Base-by-base conservation (phyloP, 1,139 yeast species). In the Geotrichum australiense region DNA sequence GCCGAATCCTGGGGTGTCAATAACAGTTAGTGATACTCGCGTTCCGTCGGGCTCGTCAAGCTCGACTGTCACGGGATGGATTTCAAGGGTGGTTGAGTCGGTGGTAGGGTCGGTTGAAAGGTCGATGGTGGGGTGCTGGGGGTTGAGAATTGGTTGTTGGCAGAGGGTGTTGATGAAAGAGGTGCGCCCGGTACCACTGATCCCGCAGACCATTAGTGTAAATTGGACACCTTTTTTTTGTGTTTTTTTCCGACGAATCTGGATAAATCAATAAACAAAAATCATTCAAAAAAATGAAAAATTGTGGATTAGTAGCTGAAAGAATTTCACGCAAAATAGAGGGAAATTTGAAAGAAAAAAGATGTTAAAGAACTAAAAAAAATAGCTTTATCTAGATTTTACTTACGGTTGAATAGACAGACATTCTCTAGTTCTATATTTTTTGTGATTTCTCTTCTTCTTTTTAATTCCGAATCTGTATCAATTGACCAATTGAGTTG, bases 1-100 rank as follows among this genome's bases (percentile, higher is more conserved):
- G 48, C 94, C 94, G 65, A 83, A 85, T 27, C 87, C 89, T 14
- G 91, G 93, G 21, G 96, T 76, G 50, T 87, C 87, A 47, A 89
- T 76, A 37, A 89, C 80, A 59, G 63, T 76, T 30, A 57, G 46
- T 1, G 54, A 48, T 29, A 58, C 50, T 21, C 47, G 65, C 52
- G 49, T 64, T 40, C 48, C 61, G 8, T 45, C 50, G 5, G 51
- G 56, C 24, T 57, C 62, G 28, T 56, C 59, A 69, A 64, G 34
- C 69, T 73, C 59, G 57, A 73, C 52, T 67, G 76, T 50, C 64
- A 65, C 36, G 64, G 77, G 54, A 32, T 49, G 51, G 62, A 81
- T 55, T 63, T 74, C 66, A 6, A 31, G n/a, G n/a, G n/a, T n/a
- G n/a, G n/a, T n/a, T n/a, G n/a, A n/a, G n/a, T n/a, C n/a, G n/a